Conservation (phyloP, 495 filamentous ascomycete species). For the Sphaerosporella brunnea region DNA sequence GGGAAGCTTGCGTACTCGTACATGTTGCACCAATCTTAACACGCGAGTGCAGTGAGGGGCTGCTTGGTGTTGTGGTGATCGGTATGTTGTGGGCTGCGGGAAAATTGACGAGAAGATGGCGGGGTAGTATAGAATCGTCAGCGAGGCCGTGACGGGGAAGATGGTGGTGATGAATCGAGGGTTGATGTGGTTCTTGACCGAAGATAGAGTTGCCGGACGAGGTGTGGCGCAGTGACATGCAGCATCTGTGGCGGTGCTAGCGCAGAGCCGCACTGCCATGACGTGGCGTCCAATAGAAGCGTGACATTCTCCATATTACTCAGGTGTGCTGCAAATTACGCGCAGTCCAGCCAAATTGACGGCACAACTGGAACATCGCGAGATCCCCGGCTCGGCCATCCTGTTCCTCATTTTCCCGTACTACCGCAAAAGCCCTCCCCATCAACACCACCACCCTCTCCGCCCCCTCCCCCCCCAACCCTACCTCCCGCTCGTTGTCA, state of each 20-base stretch:
- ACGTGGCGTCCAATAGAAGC: neutral
- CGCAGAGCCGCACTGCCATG: neutral
- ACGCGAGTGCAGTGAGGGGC: too few species aligned
- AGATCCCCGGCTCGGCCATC: too few species aligned
- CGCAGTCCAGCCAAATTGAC: neutral
- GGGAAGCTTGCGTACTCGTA: too few species aligned
- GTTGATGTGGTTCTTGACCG: slow-evolving; percentile 4
- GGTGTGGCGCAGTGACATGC: slow-evolving; percentile 1
- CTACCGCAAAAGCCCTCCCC: neutral
- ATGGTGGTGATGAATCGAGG: slow-evolving; percentile 2
- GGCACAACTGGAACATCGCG: too few species aligned
- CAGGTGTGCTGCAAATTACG: slow-evolving; percentile 6
- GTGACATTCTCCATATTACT: too few species aligned
- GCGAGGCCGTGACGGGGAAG: neutral
- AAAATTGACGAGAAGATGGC: neutral
- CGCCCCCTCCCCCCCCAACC: slow-evolving; percentile 1
- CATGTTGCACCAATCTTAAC: too few species aligned
- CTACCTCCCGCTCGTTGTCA: slow-evolving; percentile 10
- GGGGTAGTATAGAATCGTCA: neutral
- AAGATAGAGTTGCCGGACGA: too few species aligned
- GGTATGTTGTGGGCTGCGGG: too few species aligned
- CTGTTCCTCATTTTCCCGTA: slow-evolving; percentile 10
- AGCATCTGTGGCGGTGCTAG: neutral
- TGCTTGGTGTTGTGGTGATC: too few species aligned
- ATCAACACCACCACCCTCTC: neutral